Evolutionary conservation across 2,329 filamentous ascomycete genomes (phyloP).

Genomic region (Phialophora chinensis): DNA sequence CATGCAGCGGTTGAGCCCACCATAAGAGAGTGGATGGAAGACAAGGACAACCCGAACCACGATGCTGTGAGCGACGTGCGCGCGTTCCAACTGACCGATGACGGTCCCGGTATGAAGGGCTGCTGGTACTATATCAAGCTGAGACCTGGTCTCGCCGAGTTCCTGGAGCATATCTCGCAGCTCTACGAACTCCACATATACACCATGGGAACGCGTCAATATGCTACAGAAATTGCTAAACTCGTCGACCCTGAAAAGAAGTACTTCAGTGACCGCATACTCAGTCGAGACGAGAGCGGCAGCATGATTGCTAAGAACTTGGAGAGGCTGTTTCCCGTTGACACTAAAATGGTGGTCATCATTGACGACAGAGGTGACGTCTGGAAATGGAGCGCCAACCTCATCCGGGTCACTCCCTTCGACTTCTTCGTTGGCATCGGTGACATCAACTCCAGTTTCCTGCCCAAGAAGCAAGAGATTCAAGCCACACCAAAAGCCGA

Average conservation of each 20-base stretch:
- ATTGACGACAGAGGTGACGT: slow-evolving; percentile 97
- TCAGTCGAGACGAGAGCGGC: slow-evolving; percentile 96
- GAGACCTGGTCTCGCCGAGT: slow-evolving; percentile 81
- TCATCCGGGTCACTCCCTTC: slow-evolving; percentile 93
- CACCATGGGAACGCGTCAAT: slow-evolving; percentile 98
- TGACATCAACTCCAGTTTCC: slow-evolving; percentile 96
- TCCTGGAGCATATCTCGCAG: slow-evolving; percentile 76
- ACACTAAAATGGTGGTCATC: slow-evolving; percentile 98
- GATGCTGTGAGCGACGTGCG: slow-evolving; percentile 86
- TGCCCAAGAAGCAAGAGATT: slow-evolving; percentile 73
- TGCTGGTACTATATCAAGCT: slow-evolving; percentile 99
- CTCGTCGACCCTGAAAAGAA: slow-evolving; percentile 90
- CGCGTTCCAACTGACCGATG: slow-evolving; percentile 86
- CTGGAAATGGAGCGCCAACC: slow-evolving; percentile 89
- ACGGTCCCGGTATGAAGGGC: slow-evolving; percentile 74
- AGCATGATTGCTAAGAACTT: slow-evolving; percentile 90
- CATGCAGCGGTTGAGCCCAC: slow-evolving; percentile 97
- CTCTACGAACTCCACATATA: slow-evolving; percentile 97
- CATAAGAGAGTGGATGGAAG: slow-evolving; percentile 91
- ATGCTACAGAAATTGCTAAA: slow-evolving; percentile 86
- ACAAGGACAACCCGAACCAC: slow-evolving; percentile 87
- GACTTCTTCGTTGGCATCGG: slow-evolving; percentile 98
- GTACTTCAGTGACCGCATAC: slow-evolving; percentile 90
- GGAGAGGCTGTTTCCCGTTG: slow-evolving; percentile 89
- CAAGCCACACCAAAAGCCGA: slow-evolving; percentile 55